Conservation (phyloP, 78 protist genomes). For the Planoprotostelium fungivorum region DNA sequence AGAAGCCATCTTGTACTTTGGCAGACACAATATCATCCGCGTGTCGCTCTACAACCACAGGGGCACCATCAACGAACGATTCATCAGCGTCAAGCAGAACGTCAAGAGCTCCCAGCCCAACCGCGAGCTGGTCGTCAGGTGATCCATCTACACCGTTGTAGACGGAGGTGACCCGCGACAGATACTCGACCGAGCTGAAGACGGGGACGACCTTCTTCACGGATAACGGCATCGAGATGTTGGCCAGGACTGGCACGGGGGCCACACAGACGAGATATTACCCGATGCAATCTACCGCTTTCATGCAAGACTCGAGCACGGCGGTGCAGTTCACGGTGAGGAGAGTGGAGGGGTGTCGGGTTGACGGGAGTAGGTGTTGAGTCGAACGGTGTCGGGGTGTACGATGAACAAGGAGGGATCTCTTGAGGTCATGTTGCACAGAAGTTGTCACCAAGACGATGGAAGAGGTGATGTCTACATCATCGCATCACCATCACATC, state of each 20-base stretch:
- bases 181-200: not conserved
- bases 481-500: no score
- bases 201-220: conserved; percentile 20
- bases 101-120: not conserved
- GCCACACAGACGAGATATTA: conserved; percentile 14
- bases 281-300: conserved; percentile 22
- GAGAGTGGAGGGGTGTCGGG: not conserved
- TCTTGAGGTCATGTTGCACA: conserved; percentile 53
- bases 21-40: not conserved
- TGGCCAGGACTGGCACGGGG: conserved; percentile 1
- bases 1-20: not conserved
- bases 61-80: not conserved
- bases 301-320: not conserved
- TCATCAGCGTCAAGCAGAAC: not conserved
- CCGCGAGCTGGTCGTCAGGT: not conserved
- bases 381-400: conserved; percentile 19
- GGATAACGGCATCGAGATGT: conserved; percentile 45
- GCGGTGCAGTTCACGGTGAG: conserved; percentile 23
- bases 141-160: not conserved
- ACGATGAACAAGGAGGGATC: conserved; percentile 1
- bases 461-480: conserved; percentile 14
- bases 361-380: not conserved
- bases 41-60: not conserved
- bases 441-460: conserved; percentile 32
- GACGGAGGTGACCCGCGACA: not conserved